phyloP scores from a whole-genome alignment of 2,329 filamentous ascomycete genomes.

The Fusarium paranaense region DNA sequence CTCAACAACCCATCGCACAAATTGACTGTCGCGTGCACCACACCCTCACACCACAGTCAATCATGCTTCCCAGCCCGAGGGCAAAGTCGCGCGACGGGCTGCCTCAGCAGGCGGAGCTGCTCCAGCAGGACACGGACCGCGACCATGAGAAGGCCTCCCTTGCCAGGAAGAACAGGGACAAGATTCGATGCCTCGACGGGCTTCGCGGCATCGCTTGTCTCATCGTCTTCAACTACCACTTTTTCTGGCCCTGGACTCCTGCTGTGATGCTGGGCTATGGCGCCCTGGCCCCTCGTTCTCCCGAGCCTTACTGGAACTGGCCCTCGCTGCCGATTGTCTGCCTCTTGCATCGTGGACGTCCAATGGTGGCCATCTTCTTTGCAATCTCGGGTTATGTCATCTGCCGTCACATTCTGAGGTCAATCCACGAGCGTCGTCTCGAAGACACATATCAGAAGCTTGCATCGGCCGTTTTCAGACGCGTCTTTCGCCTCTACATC shows the following conservation, averaged over 20 bases:
- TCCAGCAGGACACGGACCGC: background rate
- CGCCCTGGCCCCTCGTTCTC: slow-evolving; percentile 50
- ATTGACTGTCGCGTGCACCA: background rate
- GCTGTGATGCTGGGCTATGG: slow-evolving; percentile 56
- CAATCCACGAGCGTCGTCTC: slow-evolving; percentile 51
- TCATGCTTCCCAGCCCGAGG: background rate
- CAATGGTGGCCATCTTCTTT: slow-evolving; percentile 59
- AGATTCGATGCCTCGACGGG: slow-evolving; percentile 55
- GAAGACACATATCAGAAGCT: slow-evolving; percentile 52
- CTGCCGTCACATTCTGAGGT: slow-evolving; percentile 52
- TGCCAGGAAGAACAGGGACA: slow-evolving; percentile 42
- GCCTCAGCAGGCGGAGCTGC: background rate
- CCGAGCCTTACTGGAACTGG: slow-evolving; percentile 49
- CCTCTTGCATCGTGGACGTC: slow-evolving; percentile 53
- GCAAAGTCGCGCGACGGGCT: background rate
- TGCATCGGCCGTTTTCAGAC: slow-evolving; percentile 52
- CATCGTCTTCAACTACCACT: slow-evolving; percentile 57
- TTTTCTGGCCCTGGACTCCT: slow-evolving; percentile 55
- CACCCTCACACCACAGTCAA: background rate
- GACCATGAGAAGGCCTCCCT: slow-evolving; percentile 21
- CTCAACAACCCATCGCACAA: background rate
- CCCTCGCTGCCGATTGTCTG: slow-evolving; percentile 54
- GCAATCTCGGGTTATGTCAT: slow-evolving; percentile 58
- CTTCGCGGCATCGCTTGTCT: slow-evolving; percentile 56
- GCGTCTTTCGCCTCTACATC: slow-evolving; percentile 54